Conservation (phyloP, 2,329 filamentous ascomycete species). For the Blumeriella jaapii region DNA sequence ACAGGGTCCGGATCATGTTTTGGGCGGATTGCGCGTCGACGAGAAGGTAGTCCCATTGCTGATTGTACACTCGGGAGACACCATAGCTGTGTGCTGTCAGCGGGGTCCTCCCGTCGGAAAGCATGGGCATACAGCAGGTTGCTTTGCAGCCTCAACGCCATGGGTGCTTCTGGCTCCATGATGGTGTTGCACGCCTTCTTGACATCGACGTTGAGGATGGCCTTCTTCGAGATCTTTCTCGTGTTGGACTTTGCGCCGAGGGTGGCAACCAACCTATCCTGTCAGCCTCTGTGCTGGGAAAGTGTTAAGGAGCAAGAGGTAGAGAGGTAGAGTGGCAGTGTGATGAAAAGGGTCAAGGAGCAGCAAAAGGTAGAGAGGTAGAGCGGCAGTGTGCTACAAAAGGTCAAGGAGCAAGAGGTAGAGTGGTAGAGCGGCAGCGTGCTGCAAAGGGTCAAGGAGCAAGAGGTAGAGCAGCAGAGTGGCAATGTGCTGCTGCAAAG, state of each 20-base stretch:
- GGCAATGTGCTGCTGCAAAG: no score
- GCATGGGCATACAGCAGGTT: conserved; percentile 55
- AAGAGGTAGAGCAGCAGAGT: no score
- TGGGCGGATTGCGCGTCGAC: conserved; percentile 67
- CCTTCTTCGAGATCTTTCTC: conserved; percentile 69
- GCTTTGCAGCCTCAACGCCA: conserved; percentile 81
- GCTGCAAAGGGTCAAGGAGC: no score
- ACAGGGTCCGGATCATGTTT: conserved; percentile 58
- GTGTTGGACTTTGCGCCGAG: conserved; percentile 61
- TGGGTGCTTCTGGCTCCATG: conserved; percentile 68
- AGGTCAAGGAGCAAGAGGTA: no score
- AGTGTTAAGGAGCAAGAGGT: not conserved
- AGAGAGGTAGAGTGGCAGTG: no score
- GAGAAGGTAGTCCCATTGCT: conserved; percentile 81
- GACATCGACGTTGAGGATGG: conserved; percentile 80
- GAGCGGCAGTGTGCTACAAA: no score
- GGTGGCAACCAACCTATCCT: conserved; percentile 75
- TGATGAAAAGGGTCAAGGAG: no score
- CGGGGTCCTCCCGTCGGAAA: not conserved
- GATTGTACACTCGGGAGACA: conserved; percentile 70
- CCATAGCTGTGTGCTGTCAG: conserved; percentile 45
- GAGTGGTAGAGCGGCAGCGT: no score
- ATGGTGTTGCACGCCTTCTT: conserved; percentile 83
- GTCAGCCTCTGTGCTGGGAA: not conserved
- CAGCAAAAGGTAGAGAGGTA: no score